Evolutionary conservation across 1,284 basidiomycete species (phyloP), one percentile per base, ranked within the genome.

Genomic region (Marasmius tenuissimus): DNA sequence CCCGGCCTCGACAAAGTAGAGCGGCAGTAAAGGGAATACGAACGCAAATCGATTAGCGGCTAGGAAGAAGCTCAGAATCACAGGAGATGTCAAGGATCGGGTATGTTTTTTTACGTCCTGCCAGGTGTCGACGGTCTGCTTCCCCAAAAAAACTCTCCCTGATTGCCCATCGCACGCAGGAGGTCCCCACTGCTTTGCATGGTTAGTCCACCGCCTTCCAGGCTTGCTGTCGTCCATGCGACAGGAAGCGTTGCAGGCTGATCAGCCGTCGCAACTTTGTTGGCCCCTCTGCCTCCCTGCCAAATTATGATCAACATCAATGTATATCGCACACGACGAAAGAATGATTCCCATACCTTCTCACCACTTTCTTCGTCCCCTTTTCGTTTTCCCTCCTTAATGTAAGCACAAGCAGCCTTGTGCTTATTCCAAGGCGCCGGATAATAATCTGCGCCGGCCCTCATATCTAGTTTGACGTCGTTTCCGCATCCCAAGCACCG

Each of bases 401-500:
- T 20, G 38, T 54, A 37, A 14, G 14, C 38, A 54, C 52, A 54
- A 37, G 52, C 35, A 2, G 12, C 16, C 37, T 54, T 54, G 20
- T 54, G 52, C 34, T 54, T 54, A 18, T 54, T 54, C 52, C 52
- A 54, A 10, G 52, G 52, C 35, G 52, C 37, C 11, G 37, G 34
- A 37, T 54, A 54, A 37, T 54, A 54, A 16, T 54, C 52, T 37
- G 33, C 35, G 8, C 52, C 52, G 14, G 35, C 52, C 34, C 52
- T 34, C 35, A 37, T 34, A 37, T 54, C 52, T 34, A 54, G 34
- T 18, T 54, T 54, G 18, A 54, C 37, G 16, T 54, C 52, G 38
- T 54, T 54, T 35, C 52, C 52, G 52, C 52, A 54, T 38, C 52
- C 52, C 20, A 54, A 54, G 20, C 52, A 54, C 34, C 52, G 52